Percentiles rank a stretch among this genome's conserved stretches.
These are phyloP conservation scores for Pseudogymnoascus sp. DNA, from an alignment of 2,329 filamentous ascomycete species.

Conservation along the genomic window DNA sequence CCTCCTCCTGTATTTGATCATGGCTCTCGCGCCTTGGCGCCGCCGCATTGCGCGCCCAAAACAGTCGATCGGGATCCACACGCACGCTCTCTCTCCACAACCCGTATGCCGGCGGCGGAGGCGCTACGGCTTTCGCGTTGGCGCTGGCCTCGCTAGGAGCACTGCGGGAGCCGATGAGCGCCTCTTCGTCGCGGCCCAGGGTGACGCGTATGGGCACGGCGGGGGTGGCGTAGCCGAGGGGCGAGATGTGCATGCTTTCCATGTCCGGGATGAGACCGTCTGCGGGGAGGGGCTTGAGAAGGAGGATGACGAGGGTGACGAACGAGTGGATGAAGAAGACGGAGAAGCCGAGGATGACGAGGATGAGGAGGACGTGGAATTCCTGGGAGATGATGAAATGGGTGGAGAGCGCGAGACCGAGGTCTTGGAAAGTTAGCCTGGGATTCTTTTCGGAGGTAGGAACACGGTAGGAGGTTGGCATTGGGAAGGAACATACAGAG, in stretches of 20 bases:
- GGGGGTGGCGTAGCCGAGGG: slow-evolving; percentile 61
- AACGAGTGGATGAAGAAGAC: slow-evolving; percentile 76
- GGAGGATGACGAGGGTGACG: slow-evolving; percentile 61
- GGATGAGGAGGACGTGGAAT: slow-evolving; percentile 70
- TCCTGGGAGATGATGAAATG: slow-evolving; percentile 54
- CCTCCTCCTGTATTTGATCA: slow-evolving; percentile 10
- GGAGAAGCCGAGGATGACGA: slow-evolving; percentile 64
- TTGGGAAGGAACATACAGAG: slow-evolving; percentile 53
- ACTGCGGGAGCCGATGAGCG: slow-evolving; percentile 23
- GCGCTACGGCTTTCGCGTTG: slow-evolving; percentile 46
- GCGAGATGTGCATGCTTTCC: slow-evolving; percentile 40
- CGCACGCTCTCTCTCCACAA: slow-evolving; percentile 75
- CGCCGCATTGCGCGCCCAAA: slow-evolving; percentile 62
- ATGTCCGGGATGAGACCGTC: slow-evolving; percentile 29
- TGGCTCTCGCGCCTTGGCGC: slow-evolving; percentile 21
- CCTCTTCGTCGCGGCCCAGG: slow-evolving; percentile 65
- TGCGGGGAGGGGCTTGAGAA: slow-evolving; percentile 35
- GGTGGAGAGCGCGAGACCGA: slow-evolving; percentile 60
- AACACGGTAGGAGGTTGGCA: too few relatives aligned
- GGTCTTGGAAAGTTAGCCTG: slow-evolving; percentile 43
- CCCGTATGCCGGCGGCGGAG: slow-evolving; percentile 74
- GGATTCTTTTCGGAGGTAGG: not conserved
- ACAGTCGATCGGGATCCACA: slow-evolving; percentile 71
- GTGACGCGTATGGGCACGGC: slow-evolving; percentile 67
- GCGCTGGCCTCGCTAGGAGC: slow-evolving; percentile 33